Conservation (phyloP, 2,329 filamentous ascomycete species). For the Lachnellula willkommii region DNA sequence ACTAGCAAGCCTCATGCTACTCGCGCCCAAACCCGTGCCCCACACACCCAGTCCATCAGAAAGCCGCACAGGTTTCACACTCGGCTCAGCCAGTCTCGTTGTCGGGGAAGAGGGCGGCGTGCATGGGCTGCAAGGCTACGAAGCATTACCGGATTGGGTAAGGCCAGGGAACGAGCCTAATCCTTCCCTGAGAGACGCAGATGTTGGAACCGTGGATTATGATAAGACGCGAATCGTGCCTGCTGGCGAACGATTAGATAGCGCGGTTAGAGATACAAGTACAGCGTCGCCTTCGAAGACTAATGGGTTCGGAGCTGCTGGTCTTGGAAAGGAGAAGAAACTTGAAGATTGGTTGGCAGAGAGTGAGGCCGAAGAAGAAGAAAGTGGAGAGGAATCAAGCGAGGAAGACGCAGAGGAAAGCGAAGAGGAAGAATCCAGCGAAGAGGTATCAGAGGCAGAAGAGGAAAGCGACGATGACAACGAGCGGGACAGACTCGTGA, state of each 20-base stretch:
- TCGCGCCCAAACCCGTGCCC: constrained; percentile 91
- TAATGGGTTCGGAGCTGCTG: constrained; percentile 40
- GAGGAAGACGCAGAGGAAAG: constrained; percentile 48
- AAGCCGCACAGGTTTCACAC: constrained; percentile 65
- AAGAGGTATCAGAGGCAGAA: constrained; percentile 34
- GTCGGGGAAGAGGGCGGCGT: constrained; percentile 70
- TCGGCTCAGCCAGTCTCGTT: constrained; percentile 83
- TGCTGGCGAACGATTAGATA: constrained; percentile 60
- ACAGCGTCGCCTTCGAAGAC: constrained; percentile 36
- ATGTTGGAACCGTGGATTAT: constrained; percentile 35
- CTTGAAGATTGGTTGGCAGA: constrained; percentile 85
- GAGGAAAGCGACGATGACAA: constrained; percentile 25
- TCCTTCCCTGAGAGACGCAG: constrained; percentile 61
- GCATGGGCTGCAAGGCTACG: constrained; percentile 73
- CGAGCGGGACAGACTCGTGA: constrained; percentile 31
- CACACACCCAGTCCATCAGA: constrained; percentile 87
- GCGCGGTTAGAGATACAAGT: constrained; percentile 40
- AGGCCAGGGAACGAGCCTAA: constrained; percentile 74
- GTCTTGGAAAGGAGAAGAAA: constrained; percentile 56
- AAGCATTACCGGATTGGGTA: constrained; percentile 79
- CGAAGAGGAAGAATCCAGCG: constrained; percentile 36
- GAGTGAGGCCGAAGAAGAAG: constrained; percentile 44
- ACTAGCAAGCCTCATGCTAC: constrained; percentile 80
- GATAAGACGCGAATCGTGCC: constrained; percentile 43
- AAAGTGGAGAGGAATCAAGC: constrained; percentile 46